Base-by-base conservation (phyloP, 192 early-diverging fungal genomes). In the Globomyces pollinis-pini region DNA sequence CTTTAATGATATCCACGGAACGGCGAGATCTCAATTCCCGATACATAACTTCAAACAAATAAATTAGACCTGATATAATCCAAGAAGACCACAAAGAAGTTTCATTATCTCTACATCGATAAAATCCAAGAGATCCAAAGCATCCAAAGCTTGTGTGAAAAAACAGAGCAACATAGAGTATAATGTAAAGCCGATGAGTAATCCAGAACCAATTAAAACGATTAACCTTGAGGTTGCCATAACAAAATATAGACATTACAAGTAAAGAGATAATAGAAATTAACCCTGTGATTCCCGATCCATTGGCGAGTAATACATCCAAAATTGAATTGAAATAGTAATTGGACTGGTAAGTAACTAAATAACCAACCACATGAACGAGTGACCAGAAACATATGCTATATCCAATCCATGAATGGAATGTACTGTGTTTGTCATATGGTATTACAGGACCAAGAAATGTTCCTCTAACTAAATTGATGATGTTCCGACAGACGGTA, bases 111-210 rank as follows among this genome's bases (percentile, higher is more conserved):
- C 76, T 75, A 74, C 89, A 91, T 29, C 61, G 65, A 33, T 71
- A 65, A 61, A 70, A 70, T 11, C 59, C 64, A 51, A 16, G 74
- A 20, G 78, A 65, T 64, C 84, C 87, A 64, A 92, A 80, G 63
- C 91, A 81, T 63, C 90, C 91, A 67, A 91, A 92, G 1, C 79
- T 76, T 4, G 89, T 88, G 69, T 91, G 90, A 63, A 86, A 79
- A 38, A 88, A 81, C 16, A 83, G 75, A 23, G 78, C 83, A 34
- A 83, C 83, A 71, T 91, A 91, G 71, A 90, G 91, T 39, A 90
- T 69, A 54, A 91, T 78, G 67, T 90, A 91, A 29, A 92, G 73
- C 57, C 91, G 89, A 61, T 92, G 88, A 33, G 86, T 81, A 67
- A 88, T 88, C 88, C 88, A 92, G 63, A 92, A 92, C 38, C 79